Base-by-base conservation (phyloP, 2,329 filamentous ascomycete genomes). In the Colletotrichum simmondsii region DNA sequence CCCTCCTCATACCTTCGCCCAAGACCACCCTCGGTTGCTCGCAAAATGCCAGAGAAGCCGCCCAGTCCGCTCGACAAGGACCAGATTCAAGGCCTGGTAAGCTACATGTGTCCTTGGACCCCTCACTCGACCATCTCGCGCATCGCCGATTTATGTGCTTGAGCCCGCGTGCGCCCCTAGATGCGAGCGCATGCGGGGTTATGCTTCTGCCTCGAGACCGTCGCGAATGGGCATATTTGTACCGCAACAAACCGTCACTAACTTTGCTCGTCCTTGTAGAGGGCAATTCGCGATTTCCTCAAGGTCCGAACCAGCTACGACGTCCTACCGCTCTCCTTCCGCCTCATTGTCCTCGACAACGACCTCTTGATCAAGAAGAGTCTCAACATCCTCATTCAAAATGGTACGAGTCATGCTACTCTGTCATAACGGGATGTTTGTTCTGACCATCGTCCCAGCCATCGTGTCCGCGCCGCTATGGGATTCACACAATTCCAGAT, bases 391-490 rank as follows among this genome's bases (percentile, higher is more conserved):
- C 88, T 99, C 76, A 95, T 95, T 59, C 96, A 98, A 83, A 98
- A 98, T 87, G 95, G 96, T 97, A 83, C 77, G 83, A 61, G 64
- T 64, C 65, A 57, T 57, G 46, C 58, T 26, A 24, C 22, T 57
- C 61, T 52, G 24, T 56, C 61, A 66, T 75, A 75, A 68, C 76
- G 72, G 54, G 24, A 30, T 56, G 64, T 66, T 32, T 56, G 7
- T 56, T 70, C 61, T 70, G 62, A 74, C 68, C 68, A 28, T 35
- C 60, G 37, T 59, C 72, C 61, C 67, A 98, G 96, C 94, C 80
- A 99, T 99, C 81, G 97, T 99, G 68, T 99, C 97, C 35, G 97
- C 97, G 65, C 97, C 97, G 63, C 87, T 99, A 76, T 99, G 97
- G 97, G 95, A 99, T 83, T 98, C 96, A 30, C 93, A 94, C 76